Percentiles rank a stretch among this genome's conserved stretches.
Evolutionary conservation across 169 alveolate species (phyloP).

Genomic region (Eimeria maxima): DNA sequence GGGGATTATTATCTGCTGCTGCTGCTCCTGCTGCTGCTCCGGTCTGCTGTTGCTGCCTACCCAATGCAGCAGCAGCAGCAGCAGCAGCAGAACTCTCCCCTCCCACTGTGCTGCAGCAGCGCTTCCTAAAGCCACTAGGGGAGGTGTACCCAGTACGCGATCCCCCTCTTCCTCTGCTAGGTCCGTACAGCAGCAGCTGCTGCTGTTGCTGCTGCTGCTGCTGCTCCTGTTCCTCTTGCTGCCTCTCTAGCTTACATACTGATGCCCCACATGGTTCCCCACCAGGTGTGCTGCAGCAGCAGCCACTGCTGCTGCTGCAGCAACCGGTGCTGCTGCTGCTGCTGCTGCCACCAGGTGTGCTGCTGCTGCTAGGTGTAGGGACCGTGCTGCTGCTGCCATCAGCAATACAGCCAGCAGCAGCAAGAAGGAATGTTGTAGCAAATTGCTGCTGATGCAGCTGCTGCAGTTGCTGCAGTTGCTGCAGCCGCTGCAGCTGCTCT

Average conservation of each 20-base stretch:
- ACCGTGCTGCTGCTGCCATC: constrained; percentile 61
- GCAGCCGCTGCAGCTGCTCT: constrained; percentile 75
- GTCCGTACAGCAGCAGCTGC: constrained; percentile 64
- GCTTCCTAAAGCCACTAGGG: constrained; percentile 33
- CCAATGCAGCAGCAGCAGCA: constrained; percentile 57
- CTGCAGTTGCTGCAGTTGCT: constrained; percentile 78
- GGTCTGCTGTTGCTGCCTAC: constrained; percentile 64
- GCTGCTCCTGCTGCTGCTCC: constrained; percentile 8
- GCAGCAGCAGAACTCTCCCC: constrained; percentile 16
- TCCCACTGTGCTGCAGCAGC: constrained; percentile 35
- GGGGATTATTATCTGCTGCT: constrained; percentile 18
- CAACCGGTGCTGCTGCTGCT: constrained; percentile 49
- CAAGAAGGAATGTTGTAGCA: constrained; percentile 49
- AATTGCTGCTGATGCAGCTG: constrained; percentile 74
- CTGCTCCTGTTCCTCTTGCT: constrained; percentile 44
- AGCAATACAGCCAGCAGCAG: constrained; percentile 61
- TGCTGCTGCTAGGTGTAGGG: constrained; percentile 70
- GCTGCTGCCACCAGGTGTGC: constrained; percentile 72
- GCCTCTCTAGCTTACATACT: constrained; percentile 56
- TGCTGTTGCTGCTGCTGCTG: constrained; percentile 74
- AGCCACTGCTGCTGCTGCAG: constrained; percentile 46
- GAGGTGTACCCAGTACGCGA: constrained; percentile 52
- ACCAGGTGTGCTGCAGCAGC: constrained; percentile 32
- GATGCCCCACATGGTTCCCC: constrained; percentile 44
- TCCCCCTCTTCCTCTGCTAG: constrained; percentile 64